These are phyloP conservation scores for Trebouxia sp. DNA, from an alignment of 139 green algal genomes.

Conservation along the genomic window DNA sequence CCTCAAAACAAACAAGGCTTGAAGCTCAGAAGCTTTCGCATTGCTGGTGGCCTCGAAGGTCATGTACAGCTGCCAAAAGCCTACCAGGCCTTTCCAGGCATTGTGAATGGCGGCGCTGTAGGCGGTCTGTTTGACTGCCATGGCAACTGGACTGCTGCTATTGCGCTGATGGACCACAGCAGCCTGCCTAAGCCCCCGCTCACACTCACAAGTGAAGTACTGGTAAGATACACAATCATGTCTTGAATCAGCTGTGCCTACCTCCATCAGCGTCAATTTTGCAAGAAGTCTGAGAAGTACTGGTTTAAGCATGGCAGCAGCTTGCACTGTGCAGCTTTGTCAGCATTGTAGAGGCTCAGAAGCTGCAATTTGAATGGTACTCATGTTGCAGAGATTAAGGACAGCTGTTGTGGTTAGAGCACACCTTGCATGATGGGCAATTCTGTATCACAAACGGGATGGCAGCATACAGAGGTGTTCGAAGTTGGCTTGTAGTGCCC, in stretches of 20 bases:
- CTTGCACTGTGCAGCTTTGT: too few species aligned
- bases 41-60: conserved; percentile 65
- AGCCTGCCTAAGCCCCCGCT: conserved; percentile 74
- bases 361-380: too few species aligned
- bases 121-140: conserved; percentile 82
- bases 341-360: too few species aligned
- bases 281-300: too few species aligned
- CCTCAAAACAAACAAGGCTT: conserved; percentile 59
- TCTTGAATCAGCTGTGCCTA: background rate
- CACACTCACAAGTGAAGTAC: conserved; percentile 76
- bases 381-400: too few species aligned
- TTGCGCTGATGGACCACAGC: conserved; percentile 79
- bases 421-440: too few species aligned
- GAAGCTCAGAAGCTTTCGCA: conserved; percentile 60
- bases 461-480: too few species aligned
- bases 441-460: too few species aligned
- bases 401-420: too few species aligned
- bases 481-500: too few species aligned
- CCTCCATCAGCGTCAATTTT: background rate
- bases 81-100: conserved; percentile 66
- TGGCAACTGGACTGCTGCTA: conserved; percentile 77
- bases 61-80: conserved; percentile 41
- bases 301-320: too few species aligned
- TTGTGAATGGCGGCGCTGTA: conserved; percentile 82
- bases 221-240: conserved; percentile 50